A percentile compares a stretch with the other conserved stretches of the same genome.
Conservation (phyloP, 1,284 basidiomycete species). For the Prillingera fragicola region DNA sequence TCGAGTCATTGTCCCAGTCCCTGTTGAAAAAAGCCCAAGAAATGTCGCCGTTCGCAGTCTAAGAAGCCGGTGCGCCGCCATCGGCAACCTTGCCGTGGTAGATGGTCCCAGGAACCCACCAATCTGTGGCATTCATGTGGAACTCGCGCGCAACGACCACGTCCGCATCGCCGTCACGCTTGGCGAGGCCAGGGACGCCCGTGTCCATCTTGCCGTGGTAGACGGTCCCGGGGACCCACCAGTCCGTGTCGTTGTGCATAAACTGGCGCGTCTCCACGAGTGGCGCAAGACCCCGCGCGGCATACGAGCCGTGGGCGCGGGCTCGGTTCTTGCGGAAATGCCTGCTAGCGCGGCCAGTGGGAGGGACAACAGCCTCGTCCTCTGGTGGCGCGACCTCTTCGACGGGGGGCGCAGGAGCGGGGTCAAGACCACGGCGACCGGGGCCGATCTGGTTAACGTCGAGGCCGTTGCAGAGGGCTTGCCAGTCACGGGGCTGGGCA, state of each 20-base stretch:
- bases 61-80: too few species aligned
- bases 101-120: conserved; percentile 8
- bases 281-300: too few species aligned
- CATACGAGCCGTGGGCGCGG: too few species aligned
- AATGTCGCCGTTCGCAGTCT: too few species aligned
- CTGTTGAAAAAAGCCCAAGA: too few species aligned
- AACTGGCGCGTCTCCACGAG: too few species aligned
- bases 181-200: background rate
- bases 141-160: background rate
- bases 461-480: conserved; percentile 12
- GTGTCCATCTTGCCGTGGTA: background rate
- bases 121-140: conserved; percentile 7
- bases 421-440: background rate
- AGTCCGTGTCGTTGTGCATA: background rate
- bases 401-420: too few species aligned
- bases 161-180: conserved; percentile 1
- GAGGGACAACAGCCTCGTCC: too few species aligned
- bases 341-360: too few species aligned
- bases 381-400: too few species aligned
- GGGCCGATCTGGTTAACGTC: conserved; percentile 14
- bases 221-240: background rate
- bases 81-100: background rate
- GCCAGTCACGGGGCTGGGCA: conserved; percentile 14
- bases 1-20: too few species aligned
- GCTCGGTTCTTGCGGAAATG: too few species aligned